phyloP scores from a whole-genome alignment of 1,139 yeast species.

The Yamadazyma friedrichii region DNA sequence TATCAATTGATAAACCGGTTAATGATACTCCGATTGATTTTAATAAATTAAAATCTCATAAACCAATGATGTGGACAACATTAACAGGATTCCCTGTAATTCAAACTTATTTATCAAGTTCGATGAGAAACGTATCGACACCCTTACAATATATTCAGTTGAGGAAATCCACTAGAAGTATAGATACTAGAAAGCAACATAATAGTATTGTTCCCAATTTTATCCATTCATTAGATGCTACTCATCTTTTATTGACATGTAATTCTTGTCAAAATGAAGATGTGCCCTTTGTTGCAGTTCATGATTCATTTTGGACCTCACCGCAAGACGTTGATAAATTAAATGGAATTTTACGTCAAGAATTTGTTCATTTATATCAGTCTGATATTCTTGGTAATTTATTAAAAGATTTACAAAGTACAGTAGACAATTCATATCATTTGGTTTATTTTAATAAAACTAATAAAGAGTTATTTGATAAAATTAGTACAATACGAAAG shows the following conservation, averaged over 20 bases:
- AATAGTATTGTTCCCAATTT: constrained; percentile 47
- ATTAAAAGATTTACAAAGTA: constrained; percentile 24
- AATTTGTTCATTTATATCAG: constrained; percentile 33
- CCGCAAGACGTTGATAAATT: constrained; percentile 76
- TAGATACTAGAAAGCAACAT: constrained; percentile 32
- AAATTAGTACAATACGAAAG: neutral
- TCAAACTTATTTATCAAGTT: constrained; percentile 29
- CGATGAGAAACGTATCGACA: constrained; percentile 17
- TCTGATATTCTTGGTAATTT: constrained; percentile 26
- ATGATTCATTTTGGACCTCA: constrained; percentile 98
- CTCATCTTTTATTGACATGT: constrained; percentile 93
- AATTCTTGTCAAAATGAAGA: constrained; percentile 64
- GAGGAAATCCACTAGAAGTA: constrained; percentile 18
- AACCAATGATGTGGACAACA: constrained; percentile 47
- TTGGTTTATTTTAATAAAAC: constrained; percentile 30
- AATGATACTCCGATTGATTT: constrained; percentile 14
- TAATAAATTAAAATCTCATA: constrained; percentile 17
- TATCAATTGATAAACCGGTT: constrained; percentile 22
- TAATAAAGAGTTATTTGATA: constrained; percentile 18
- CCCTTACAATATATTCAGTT: constrained; percentile 27
- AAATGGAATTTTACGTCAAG: constrained; percentile 67
- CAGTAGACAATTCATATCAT: constrained; percentile 28
- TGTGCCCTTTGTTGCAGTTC: constrained; percentile 88
- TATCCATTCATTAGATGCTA: constrained; percentile 75
- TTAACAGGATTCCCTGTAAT: constrained; percentile 43